These are phyloP conservation scores for Puccinia hordei DNA, from an alignment of 1,284 basidiomycete genomes.

Conservation along the genomic window DNA sequence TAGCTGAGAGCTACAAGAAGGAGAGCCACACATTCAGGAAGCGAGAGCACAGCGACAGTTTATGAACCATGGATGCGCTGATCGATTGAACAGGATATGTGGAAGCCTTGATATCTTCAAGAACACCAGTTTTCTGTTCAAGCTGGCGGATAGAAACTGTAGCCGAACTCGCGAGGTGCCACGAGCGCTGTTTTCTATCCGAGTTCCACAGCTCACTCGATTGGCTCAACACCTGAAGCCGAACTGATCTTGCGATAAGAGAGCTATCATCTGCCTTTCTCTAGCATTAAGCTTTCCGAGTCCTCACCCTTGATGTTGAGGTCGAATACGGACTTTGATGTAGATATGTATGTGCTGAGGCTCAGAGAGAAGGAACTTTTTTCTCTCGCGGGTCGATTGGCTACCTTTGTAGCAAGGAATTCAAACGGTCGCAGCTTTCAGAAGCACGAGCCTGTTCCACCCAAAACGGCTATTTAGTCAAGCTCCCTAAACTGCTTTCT, in stretches of 20 bases:
- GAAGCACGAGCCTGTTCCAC: not conserved
- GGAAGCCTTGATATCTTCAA: no score
- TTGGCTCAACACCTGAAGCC: not conserved
- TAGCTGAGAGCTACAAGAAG: no score
- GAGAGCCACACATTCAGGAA: no score
- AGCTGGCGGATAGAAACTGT: not conserved
- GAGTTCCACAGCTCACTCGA: not conserved
- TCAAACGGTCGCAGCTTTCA: not conserved
- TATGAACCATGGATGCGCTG: no score
- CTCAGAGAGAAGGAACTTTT: not conserved
- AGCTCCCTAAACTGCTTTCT: not conserved
- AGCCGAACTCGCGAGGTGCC: not conserved
- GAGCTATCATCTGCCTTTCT: not conserved
- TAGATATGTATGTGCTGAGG: not conserved
- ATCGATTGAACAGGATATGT: no score
- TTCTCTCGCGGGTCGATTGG: not conserved
- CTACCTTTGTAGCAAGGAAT: conserved; percentile 4
- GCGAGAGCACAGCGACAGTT: no score
- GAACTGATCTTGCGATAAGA: no score
- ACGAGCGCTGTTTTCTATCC: not conserved
- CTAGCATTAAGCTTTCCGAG: not conserved
- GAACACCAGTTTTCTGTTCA: no score
- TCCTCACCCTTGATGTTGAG: not conserved
- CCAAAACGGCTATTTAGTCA: not conserved
- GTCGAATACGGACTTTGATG: not conserved